These are phyloP conservation scores for Hymenoscyphus occultus DNA, from an alignment of 2,329 filamentous ascomycete species.

Conservation along the genomic window DNA sequence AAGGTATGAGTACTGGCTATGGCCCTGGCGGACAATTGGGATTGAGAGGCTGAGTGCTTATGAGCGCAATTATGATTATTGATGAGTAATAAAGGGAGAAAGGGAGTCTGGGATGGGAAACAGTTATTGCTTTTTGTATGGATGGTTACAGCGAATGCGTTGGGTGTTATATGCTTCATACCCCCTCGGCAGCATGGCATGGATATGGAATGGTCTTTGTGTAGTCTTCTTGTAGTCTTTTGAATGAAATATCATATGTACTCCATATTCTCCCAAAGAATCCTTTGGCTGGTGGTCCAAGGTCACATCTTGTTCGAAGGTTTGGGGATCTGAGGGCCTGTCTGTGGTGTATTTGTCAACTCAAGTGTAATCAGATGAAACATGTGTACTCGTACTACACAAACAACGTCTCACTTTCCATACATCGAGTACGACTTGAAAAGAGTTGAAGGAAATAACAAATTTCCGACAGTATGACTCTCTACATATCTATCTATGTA, in stretches of 20 bases:
- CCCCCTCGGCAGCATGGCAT: neutral
- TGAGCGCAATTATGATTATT: neutral
- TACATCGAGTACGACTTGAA: too few relatives aligned
- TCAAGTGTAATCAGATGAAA: too few relatives aligned
- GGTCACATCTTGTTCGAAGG: neutral
- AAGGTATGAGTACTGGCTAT: conserved; percentile 28
- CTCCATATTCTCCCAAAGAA: neutral
- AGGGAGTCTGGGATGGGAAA: neutral
- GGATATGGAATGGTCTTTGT: conserved; percentile 10
- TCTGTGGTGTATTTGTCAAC: too few relatives aligned
- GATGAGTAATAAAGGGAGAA: neutral
- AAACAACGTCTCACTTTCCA: too few relatives aligned
- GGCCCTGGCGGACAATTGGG: conserved; percentile 31
- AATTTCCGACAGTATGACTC: too few relatives aligned
- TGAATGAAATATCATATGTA: neutral
- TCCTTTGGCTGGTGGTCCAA: neutral
- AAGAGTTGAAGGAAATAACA: too few relatives aligned
- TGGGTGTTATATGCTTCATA: conserved; percentile 16
- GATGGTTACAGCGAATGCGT: conserved; percentile 16
- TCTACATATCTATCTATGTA: too few relatives aligned
- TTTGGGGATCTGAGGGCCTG: too few relatives aligned
- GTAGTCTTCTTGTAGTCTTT: conserved; percentile 4
- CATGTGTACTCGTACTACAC: too few relatives aligned
- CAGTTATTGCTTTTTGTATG: conserved; percentile 1
- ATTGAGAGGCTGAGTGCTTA: conserved; percentile 18